These are phyloP conservation scores for Fraxinus pennsylvanica DNA, from an alignment of 257 asterid genomes.

Conservation along the genomic window DNA sequence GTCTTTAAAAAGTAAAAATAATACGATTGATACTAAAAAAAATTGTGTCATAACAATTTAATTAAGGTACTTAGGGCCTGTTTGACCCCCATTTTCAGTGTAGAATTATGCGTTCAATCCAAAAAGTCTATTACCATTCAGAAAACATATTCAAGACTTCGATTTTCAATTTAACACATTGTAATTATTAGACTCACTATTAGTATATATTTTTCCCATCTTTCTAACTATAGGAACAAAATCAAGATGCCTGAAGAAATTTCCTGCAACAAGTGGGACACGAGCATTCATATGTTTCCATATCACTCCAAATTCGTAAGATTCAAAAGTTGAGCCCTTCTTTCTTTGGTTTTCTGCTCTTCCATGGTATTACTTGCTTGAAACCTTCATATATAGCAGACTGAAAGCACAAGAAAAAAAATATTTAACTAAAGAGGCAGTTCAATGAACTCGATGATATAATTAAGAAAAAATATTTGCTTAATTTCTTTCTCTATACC, in stretches of 20 bases:
- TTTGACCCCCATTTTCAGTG: too few species aligned
- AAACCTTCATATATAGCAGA: constrained; percentile 6
- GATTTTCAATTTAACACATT: background rate
- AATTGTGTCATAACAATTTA: too few species aligned
- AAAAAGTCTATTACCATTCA: background rate
- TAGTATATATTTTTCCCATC: background rate
- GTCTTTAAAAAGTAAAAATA: too few species aligned
- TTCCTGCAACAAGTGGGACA: background rate
- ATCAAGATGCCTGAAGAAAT: background rate
- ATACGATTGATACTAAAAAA: too few species aligned
- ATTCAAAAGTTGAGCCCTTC: constrained; percentile 2
- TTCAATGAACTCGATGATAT: background rate
- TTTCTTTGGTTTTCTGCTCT: constrained; percentile 12
- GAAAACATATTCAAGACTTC: background rate
- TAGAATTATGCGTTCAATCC: background rate
- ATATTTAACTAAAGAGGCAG: background rate
- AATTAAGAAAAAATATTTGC: background rate
- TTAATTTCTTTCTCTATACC: background rate
- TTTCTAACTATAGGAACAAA: background rate
- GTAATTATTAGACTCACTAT: background rate
- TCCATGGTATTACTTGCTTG: constrained; percentile 10
- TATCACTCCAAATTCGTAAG: background rate
- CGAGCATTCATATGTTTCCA: background rate
- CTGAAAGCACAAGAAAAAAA: background rate
- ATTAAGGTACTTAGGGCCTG: too few species aligned